phyloP scores from a whole-genome alignment of 306 rosid species.

The Cicer chorassanicum region DNA sequence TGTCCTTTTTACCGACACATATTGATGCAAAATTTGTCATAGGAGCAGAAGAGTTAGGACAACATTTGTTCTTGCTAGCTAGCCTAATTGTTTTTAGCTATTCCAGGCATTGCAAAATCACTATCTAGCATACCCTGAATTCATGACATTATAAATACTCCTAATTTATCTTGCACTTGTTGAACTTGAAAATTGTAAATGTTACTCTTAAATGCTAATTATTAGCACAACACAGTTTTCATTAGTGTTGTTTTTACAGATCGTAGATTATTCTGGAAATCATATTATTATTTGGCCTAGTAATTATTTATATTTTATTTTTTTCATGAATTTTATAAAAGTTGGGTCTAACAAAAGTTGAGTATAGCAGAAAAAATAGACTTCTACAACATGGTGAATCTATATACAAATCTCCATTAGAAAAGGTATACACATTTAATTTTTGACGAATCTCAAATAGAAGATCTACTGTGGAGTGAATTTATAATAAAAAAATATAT shows the following conservation, averaged over 20 bases:
- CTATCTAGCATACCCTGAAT: not conserved
- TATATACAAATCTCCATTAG: too few relatives aligned
- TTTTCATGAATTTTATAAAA: too few relatives aligned
- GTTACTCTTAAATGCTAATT: not conserved
- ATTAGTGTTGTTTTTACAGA: not conserved
- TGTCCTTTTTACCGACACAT: conserved; percentile 24
- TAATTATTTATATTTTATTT: not conserved
- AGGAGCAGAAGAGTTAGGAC: conserved; percentile 15
- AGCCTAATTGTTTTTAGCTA: conserved; percentile 3
- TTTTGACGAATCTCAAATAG: too few relatives aligned
- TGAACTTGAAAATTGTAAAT: conserved; percentile 2
- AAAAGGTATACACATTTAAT: too few relatives aligned
- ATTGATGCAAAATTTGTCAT: conserved; percentile 34
- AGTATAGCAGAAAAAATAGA: too few relatives aligned
- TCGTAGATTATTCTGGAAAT: not conserved
- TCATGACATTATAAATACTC: not conserved
- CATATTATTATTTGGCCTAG: too few relatives aligned
- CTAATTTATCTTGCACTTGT: conserved; percentile 4
- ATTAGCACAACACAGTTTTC: not conserved
- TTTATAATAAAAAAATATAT: too few relatives aligned
- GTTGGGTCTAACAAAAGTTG: too few relatives aligned
- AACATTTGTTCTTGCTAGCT: conserved; percentile 26
- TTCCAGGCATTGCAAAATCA: not conserved
- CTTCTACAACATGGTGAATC: too few relatives aligned
- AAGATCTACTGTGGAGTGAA: too few relatives aligned